These are phyloP conservation scores for Podospora bellae-mahoneyi DNA, from an alignment of 495 filamentous ascomycete species.

Conservation along the genomic window DNA sequence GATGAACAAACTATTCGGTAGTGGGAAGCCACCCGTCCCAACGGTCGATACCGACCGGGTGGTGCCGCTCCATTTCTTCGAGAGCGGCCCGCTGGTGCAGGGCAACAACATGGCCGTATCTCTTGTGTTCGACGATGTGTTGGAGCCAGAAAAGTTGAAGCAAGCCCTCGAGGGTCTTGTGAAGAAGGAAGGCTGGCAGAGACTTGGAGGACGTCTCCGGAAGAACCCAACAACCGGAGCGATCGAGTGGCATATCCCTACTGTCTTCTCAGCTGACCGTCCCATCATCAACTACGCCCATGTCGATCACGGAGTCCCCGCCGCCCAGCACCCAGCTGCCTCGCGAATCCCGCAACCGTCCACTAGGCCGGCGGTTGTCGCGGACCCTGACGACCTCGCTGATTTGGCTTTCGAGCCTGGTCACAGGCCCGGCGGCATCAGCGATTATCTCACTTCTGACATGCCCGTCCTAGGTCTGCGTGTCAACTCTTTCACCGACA, in stretches of 20 bases:
- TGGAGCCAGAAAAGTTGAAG: constrained; percentile 41
- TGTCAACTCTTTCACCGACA: constrained; percentile 32
- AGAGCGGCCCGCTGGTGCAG: constrained; percentile 37
- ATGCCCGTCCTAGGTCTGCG: constrained; percentile 28
- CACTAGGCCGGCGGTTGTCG: constrained; percentile 21
- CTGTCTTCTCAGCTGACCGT: constrained; percentile 31
- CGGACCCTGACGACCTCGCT: constrained; percentile 26
- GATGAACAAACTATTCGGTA: constrained; percentile 21
- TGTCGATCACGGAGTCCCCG: constrained; percentile 23
- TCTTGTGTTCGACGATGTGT: constrained; percentile 48
- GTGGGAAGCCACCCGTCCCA: constrained; percentile 14
- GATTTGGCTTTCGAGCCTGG: constrained; percentile 26
- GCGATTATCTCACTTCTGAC: constrained; percentile 24
- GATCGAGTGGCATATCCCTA: constrained; percentile 46
- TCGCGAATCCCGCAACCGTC: constrained; percentile 31
- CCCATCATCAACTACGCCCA: constrained; percentile 37
- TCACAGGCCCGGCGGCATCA: constrained; percentile 25
- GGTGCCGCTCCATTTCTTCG: constrained; percentile 38
- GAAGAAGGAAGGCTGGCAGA: constrained; percentile 38
- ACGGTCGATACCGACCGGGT: constrained; percentile 36
- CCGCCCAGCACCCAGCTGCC: constrained; percentile 34
- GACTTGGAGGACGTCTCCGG: constrained; percentile 41
- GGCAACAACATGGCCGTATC: constrained; percentile 38
- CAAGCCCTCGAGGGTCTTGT: constrained; percentile 34
- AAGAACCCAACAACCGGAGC: constrained; percentile 28